A percentile compares a stretch with the other conserved stretches of the same genome.
Conservation (phyloP, 257 asterid species). For the Nicotiana paniculata region DNA sequence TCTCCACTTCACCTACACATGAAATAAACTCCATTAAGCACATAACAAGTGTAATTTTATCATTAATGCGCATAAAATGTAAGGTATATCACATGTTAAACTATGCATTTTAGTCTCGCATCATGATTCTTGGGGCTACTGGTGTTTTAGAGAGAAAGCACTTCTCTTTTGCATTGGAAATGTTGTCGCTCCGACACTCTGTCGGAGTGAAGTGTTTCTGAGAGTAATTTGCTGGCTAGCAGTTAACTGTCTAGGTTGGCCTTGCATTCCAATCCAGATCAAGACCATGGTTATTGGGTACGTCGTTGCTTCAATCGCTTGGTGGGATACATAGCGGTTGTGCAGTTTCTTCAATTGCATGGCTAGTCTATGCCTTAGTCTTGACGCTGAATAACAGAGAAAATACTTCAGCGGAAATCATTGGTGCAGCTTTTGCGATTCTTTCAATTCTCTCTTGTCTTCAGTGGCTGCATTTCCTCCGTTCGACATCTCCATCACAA, state of each 20-base stretch:
- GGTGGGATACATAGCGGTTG: slow-evolving; percentile 79
- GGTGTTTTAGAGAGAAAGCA: slow-evolving; percentile 35
- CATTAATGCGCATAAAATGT: no score
- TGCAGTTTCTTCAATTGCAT: slow-evolving; percentile 58
- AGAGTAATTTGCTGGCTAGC: slow-evolving; percentile 53
- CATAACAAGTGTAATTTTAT: no score
- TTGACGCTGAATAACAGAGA: slow-evolving; percentile 41
- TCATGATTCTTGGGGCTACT: slow-evolving; percentile 25
- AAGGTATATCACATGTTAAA: no score
- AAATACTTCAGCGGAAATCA: slow-evolving; percentile 38
- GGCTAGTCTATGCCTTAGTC: slow-evolving; percentile 54
- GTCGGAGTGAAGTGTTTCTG: slow-evolving; percentile 60
- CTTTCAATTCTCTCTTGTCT: slow-evolving; percentile 45
- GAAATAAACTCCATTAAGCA: no score
- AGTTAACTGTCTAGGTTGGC: slow-evolving; percentile 46
- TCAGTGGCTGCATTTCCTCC: slow-evolving; percentile 58
- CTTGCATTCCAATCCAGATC: slow-evolving; percentile 44
- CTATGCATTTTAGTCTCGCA: no score
- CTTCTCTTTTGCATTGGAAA: slow-evolving; percentile 55
- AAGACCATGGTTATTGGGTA: slow-evolving; percentile 29
- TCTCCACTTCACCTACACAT: no score
- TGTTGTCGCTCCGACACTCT: slow-evolving; percentile 40
- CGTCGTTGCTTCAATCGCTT: slow-evolving; percentile 49
- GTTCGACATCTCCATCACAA: slow-evolving; percentile 83
- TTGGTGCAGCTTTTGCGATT: slow-evolving; percentile 40